Evolutionary conservation across 2,329 filamentous ascomycete species (phyloP), one percentile per base, ranked within the genome.

Genomic region (Trichoderma cornu-damae): DNA sequence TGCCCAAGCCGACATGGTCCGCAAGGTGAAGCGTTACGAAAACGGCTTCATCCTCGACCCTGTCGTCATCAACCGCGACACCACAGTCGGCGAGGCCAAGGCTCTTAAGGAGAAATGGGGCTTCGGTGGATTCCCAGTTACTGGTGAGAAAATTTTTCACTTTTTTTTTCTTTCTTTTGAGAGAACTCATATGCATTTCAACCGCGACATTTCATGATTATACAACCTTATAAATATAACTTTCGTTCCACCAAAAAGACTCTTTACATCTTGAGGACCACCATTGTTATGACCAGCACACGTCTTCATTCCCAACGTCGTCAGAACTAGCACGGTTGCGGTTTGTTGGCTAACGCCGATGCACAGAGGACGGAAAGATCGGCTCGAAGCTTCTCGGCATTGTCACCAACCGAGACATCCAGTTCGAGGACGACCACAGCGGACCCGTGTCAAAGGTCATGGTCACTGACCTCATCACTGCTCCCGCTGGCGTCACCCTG

Each of bases 241-340:
- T 99, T 99, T 99, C 94, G 94, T 99, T 99, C 94, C 93, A 93
- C 94, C 90, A 90, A 82, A n/a, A 95, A 84, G 88, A 89, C 86
- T 82, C 61, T 82, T 83, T n/a, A n/a, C n/a, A 89, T 90, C 82
- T 79, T 96, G 91, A 83, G 90, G 91, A 96, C 76, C 63, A 60
- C 60, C 57, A 62, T 63, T 70, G 68, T 64, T 68, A 71, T 70
- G 72, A 76, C 60, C 59, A 62, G 63, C 61, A 61, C 59, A 48
- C 35, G 53, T 61, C 58, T 58, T 32, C n/a, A 59, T 63, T 57
- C 30, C 30, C 30, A 28, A 14, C 35, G 32, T 9, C n/a, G 28
- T 54, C n/a, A n/a, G 4, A 54, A 35, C n/a, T 12, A 24, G 38
- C n/a, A 35, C 37, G 6, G 44, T 14, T 14, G n/a, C 50, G 24